Evolutionary conservation across 2,329 filamentous ascomycete genomes (phyloP), one percentile per base, ranked within the genome.

Genomic region (Stromatinia cepivora): DNA sequence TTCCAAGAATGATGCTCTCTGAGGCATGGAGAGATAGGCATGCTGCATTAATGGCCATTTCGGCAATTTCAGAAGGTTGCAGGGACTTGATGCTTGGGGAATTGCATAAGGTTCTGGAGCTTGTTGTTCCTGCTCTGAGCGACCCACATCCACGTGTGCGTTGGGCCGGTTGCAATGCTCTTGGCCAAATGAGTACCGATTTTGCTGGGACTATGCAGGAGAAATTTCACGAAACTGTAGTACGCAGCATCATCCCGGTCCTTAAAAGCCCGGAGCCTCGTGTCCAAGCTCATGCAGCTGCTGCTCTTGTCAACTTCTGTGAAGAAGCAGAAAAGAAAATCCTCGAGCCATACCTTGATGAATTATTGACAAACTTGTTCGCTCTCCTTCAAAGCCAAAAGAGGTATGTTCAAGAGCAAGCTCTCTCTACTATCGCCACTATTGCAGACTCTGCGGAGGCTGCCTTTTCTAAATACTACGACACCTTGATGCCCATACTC

Each of bases 171-270:
- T 99, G 95, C 84, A 98, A 99, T 78, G 95, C 95, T 54, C 86
- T 99, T n/a, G 95, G 95, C 39, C 95, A 99, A 81, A 99, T 99
- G 95, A 98, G 94, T 82, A 99, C 95, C 45, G 95, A 99, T 78
- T 99, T 99, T 80, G 94, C 96, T 17, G 94, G 94, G 17, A 96
- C 92, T 15, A 98, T 99, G 94, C 95, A 99, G 81, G 91, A 92
- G 74, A 95, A 97, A 76, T 97, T 97, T 80, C 95, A 97, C 80
- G 88, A 92, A 73, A 85, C 90, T 57, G 92, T 99, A 22, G 86
- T 99, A 65, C 92, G 90, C 75, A 93, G 93, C 74, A 95, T 99
- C 68, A 93, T 99, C 67, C 94, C 94, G 1, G 94, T 97, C 0
- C 86, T 99, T 8, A 88, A 94, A 76, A 96, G 93, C 2, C 87